Conservation (phyloP, 352 stramenopile genomes). For the Pythium biforme region DNA sequence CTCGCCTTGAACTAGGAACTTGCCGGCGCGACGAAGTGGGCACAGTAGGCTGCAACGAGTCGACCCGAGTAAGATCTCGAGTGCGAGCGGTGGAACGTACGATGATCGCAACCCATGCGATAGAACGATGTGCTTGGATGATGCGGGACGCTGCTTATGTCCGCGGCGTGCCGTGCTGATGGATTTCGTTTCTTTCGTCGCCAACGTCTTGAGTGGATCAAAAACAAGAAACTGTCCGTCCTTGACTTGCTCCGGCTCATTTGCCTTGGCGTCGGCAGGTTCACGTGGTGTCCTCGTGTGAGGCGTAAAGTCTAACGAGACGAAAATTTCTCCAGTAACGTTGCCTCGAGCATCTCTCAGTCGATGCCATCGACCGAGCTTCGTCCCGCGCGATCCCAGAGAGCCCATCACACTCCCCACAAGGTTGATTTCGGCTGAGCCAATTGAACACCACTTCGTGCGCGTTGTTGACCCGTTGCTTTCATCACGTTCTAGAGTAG, state of each 20-base stretch:
- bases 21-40: conserved; percentile 76
- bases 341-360: conserved; percentile 77
- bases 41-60: conserved; percentile 76
- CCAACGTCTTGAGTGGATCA: conserved; percentile 82
- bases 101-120: conserved; percentile 74
- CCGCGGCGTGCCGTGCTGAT: conserved; percentile 13
- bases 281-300: conserved; percentile 31
- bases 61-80: conserved; percentile 80
- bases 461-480: conserved; percentile 47
- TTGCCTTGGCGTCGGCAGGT: conserved; percentile 30
- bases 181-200: conserved; percentile 41
- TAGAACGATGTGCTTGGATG: conserved; percentile 60
- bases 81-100: conserved; percentile 81
- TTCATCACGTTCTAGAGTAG: conserved; percentile 42
- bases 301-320: conserved; percentile 77
- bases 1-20: conserved; percentile 87
- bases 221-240: conserved; percentile 86
- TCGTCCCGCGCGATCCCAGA: conserved; percentile 50
- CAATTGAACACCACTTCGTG: conserved; percentile 74
- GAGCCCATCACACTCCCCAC: conserved; percentile 84
- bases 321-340: conserved; percentile 81
- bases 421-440: conserved; percentile 81
- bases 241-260: conserved; percentile 73
- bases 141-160: conserved; percentile 25
- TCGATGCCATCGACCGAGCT: conserved; percentile 82